Evolutionary conservation across 2,329 filamentous ascomycete genomes (phyloP).

Genomic region (Xylariaceae sp.): DNA sequence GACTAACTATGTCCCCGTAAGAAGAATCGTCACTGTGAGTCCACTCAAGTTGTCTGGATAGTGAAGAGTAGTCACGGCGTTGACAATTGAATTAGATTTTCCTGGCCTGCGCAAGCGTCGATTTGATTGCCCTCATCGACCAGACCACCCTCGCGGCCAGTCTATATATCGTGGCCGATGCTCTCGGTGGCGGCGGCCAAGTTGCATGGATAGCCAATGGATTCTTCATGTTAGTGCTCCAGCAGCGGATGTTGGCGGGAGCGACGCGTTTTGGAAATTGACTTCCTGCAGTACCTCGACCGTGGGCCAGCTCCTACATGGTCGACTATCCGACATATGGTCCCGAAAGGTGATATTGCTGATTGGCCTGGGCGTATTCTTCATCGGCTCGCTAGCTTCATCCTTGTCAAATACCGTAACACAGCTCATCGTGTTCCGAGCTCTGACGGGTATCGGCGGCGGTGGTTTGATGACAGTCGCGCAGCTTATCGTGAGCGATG

Average conservation of each 20-base stretch:
- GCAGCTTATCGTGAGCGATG: conserved; percentile 32
- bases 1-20: conserved; percentile 51
- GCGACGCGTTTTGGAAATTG: background rate
- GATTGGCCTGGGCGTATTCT: conserved; percentile 40
- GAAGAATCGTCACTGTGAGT: conserved; percentile 48
- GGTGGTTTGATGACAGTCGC: conserved; percentile 32
- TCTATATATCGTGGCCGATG: conserved; percentile 50
- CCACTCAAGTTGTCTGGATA: background rate
- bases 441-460: conserved; percentile 35
- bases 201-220: conserved; percentile 53
- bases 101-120: conserved; percentile 52
- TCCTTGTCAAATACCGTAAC: conserved; percentile 39
- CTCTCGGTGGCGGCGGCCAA: conserved; percentile 46
- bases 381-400: conserved; percentile 41
- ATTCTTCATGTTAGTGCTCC: conserved; percentile 31
- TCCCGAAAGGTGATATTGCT: conserved; percentile 42
- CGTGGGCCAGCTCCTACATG: conserved; percentile 45
- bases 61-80: background rate
- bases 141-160: conserved; percentile 54
- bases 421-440: conserved; percentile 41
- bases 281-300: conserved; percentile 37
- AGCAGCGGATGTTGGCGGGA: too few species aligned
- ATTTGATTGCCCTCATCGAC: conserved; percentile 53
- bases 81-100: conserved; percentile 43
- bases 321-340: conserved; percentile 45